A percentile compares a stretch with the other conserved stretches of the same genome.
Conservation (phyloP, 352 stramenopile genomes). For the Aphanomyces astaci region DNA sequence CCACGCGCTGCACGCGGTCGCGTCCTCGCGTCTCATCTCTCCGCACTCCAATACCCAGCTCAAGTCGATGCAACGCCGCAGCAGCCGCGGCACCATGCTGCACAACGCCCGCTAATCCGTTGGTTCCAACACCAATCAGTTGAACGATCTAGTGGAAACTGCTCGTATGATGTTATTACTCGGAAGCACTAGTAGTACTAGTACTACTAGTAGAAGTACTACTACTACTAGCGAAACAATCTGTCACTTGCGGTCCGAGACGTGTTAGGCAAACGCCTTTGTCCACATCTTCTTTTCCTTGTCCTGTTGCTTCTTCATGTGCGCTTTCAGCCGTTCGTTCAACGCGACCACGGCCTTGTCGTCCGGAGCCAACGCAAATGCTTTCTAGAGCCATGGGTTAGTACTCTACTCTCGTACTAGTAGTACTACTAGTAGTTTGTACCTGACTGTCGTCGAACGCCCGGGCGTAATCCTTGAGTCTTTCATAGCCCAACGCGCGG, state of each 20-base stretch:
- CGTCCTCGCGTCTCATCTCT: slow-evolving; percentile 6
- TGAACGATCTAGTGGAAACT: too few relatives aligned
- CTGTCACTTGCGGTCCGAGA: not conserved
- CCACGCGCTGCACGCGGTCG: not conserved
- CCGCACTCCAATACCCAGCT: slow-evolving; percentile 61
- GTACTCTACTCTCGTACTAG: not conserved
- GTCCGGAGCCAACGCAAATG: slow-evolving; percentile 46
- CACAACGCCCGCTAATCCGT: slow-evolving; percentile 54
- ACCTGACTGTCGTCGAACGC: slow-evolving; percentile 52
- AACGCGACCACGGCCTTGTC: slow-evolving; percentile 74
- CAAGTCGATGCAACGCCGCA: slow-evolving; percentile 32
- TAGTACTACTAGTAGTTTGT: not conserved
- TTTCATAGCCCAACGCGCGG: slow-evolving; percentile 76
- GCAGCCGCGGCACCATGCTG: slow-evolving; percentile 29
- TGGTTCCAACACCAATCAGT: too few relatives aligned
- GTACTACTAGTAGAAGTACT: too few relatives aligned
- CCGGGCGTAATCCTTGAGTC: slow-evolving; percentile 77
- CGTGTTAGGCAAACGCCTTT: slow-evolving; percentile 71
- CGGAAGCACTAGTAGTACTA: too few relatives aligned
- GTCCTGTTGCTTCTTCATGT: slow-evolving; percentile 66
- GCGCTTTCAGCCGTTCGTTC: slow-evolving; percentile 57
- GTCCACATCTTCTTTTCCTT: slow-evolving; percentile 89
- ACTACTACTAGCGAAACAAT: too few relatives aligned
- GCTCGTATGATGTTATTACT: too few relatives aligned
- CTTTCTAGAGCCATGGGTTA: slow-evolving; percentile 16